A percentile compares a stretch with the other conserved stretches of the same genome.
Evolutionary conservation across 768 basidiomycete species (phyloP).

Genomic region (Lepiota subincarnata): DNA sequence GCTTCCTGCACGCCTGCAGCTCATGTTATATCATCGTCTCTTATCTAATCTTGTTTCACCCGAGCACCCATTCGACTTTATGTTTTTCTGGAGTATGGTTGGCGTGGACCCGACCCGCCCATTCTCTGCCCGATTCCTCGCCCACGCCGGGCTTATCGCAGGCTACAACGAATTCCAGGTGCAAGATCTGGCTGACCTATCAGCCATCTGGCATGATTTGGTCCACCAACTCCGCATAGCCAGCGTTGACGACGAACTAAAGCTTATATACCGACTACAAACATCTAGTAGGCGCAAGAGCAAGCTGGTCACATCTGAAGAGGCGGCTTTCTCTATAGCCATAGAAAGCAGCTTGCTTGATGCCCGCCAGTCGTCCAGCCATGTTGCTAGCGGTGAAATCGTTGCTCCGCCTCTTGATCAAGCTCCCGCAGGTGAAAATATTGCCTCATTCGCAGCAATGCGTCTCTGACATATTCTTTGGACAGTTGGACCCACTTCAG

Average conservation of each 20-base stretch:
- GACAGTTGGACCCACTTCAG: no score
- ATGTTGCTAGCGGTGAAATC: no score
- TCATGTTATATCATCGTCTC: slow-evolving; percentile 75
- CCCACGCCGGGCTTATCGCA: slow-evolving; percentile 31
- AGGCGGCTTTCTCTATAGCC: background rate
- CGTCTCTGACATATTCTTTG: background rate
- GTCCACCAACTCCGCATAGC: slow-evolving; percentile 25
- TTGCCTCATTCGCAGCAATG: no score
- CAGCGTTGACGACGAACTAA: slow-evolving; percentile 36
- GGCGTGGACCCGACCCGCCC: slow-evolving; percentile 35
- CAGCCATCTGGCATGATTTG: slow-evolving; percentile 25
- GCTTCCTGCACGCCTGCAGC: slow-evolving; percentile 57
- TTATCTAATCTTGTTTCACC: slow-evolving; percentile 46
- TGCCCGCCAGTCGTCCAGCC: no score
- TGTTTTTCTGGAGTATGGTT: slow-evolving; percentile 45
- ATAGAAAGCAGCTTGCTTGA: no score
- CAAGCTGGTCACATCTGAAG: slow-evolving; percentile 5
- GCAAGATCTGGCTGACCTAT: slow-evolving; percentile 37
- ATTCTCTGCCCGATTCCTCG: slow-evolving; percentile 51
- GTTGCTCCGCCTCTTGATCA: no score
- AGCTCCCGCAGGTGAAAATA: no score
- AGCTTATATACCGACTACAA: slow-evolving; percentile 50
- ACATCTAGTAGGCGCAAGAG: slow-evolving; percentile 16
- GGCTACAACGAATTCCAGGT: slow-evolving; percentile 18
- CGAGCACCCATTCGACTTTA: slow-evolving; percentile 47